Evolutionary conservation across 2,329 filamentous ascomycete genomes (phyloP).

Genomic region (Ceratocystis lukuohia): DNA sequence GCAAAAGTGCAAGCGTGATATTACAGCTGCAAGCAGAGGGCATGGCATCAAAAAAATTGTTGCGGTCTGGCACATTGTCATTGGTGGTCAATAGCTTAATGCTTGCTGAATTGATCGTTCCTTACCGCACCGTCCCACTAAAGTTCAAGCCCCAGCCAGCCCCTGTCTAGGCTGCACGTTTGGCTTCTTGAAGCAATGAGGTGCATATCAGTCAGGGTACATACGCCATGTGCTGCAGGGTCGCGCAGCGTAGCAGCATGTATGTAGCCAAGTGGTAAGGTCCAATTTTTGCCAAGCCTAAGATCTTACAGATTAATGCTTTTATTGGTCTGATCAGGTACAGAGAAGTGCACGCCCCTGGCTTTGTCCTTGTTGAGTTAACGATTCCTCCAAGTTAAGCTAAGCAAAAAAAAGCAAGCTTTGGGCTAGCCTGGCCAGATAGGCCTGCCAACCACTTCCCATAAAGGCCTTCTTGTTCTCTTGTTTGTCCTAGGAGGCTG

Average conservation of each 20-base stretch:
- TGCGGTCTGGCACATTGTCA: neutral
- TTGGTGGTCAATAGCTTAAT: neutral
- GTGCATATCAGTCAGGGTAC: too few species aligned
- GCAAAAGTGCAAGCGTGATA: neutral
- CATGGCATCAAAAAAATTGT: neutral
- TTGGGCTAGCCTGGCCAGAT: neutral
- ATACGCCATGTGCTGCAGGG: too few species aligned
- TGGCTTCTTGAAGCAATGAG: neutral
- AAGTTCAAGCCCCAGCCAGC: neutral
- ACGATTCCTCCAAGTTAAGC: neutral
- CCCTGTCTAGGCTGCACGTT: neutral
- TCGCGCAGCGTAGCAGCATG: neutral
- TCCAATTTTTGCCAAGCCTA: neutral
- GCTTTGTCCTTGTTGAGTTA: neutral
- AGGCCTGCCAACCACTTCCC: neutral
- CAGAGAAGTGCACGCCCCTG: neutral
- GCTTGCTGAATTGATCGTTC: neutral
- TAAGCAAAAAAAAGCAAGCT: neutral
- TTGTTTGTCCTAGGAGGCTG: neutral
- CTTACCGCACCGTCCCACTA: neutral
- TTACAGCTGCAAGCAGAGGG: neutral
- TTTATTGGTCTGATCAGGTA: slow-evolving; percentile 4
- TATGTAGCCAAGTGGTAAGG: neutral
- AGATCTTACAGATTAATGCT: neutral
- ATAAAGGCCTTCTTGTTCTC: neutral